phyloP scores from a whole-genome alignment of 495 filamentous ascomycete genomes.

The Penicillium arizonense region DNA sequence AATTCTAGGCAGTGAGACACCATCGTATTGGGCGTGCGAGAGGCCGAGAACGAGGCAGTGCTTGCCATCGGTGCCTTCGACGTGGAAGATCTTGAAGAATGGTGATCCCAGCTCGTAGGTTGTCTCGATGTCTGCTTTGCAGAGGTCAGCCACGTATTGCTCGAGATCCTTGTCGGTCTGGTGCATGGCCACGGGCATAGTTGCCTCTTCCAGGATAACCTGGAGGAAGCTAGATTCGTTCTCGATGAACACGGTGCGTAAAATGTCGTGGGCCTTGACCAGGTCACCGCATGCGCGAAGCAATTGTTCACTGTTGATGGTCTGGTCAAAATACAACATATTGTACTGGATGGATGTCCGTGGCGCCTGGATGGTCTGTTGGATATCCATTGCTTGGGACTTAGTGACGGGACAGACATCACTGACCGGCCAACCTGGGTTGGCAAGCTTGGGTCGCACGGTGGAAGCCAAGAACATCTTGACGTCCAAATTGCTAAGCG shows the following conservation, averaged over 20 bases:
- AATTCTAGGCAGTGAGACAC: constrained; percentile 58
- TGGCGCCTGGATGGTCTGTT: constrained; percentile 48
- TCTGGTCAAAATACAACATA: constrained; percentile 35
- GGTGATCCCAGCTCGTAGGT: constrained; percentile 52
- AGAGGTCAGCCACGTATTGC: constrained; percentile 40
- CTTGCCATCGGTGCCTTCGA: constrained; percentile 35
- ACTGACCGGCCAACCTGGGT: constrained; percentile 29
- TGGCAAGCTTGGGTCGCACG: constrained; percentile 29
- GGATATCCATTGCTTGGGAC: constrained; percentile 47
- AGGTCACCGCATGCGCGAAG: constrained; percentile 37
- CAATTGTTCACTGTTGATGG: constrained; percentile 28
- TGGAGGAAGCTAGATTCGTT: constrained; percentile 44
- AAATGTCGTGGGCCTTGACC: constrained; percentile 55
- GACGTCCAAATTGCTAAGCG: constrained; percentile 30
- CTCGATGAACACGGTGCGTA: constrained; percentile 65
- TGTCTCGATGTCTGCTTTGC: constrained; percentile 34
- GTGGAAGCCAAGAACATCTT: constrained; percentile 24
- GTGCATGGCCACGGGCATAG: constrained; percentile 29
- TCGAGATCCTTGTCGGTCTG: constrained; percentile 36
- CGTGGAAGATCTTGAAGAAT: constrained; percentile 53
- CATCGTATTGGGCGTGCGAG: constrained; percentile 70
- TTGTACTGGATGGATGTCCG: constrained; percentile 46
- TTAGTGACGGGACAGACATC: constrained; percentile 35
- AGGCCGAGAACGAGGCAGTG: constrained; percentile 55
- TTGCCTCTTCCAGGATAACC: constrained; percentile 50